phyloP scores from a whole-genome alignment of 371 early-diverging fungal genomes.

The Vairimorpha necatrix region DNA sequence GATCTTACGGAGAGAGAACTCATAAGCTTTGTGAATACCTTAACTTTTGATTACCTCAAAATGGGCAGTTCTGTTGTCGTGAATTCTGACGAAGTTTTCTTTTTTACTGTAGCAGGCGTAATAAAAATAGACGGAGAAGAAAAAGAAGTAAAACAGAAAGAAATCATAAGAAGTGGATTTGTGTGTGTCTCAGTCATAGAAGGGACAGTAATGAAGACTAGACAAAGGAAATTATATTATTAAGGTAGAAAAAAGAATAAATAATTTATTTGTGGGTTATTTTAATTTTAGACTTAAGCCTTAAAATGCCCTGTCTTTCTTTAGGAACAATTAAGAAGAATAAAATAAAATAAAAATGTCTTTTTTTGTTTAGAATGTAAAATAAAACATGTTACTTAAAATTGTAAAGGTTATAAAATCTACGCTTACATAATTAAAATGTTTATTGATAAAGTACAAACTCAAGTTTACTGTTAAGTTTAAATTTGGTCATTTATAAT shows the following conservation, averaged over 20 bases:
- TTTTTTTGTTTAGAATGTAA: no score
- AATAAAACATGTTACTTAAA: no score
- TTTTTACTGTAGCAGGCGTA: conserved; percentile 16
- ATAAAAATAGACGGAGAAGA: conserved; percentile 4
- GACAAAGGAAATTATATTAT: neutral
- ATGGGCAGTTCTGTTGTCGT: conserved; percentile 5
- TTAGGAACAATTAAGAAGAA: no score
- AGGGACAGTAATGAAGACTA: conserved; percentile 1
- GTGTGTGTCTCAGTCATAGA: conserved; percentile 7
- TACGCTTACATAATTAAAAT: no score
- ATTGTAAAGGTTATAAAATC: no score
- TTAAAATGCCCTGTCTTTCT: no score
- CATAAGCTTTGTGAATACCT: conserved; percentile 13
- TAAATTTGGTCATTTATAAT: no score
- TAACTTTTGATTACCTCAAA: conserved; percentile 29
- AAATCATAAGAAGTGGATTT: conserved; percentile 4
- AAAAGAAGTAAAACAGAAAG: conserved; percentile 5
- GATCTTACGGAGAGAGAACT: conserved; percentile 32
- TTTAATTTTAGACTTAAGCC: no score
- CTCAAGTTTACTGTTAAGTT: no score
- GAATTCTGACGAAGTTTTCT: conserved; percentile 16
- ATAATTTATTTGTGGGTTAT: neutral
- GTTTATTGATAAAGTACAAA: no score
- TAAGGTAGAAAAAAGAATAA: no score
- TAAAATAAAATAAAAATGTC: no score